Base-by-base conservation (phyloP, 805 yeast species). In the Saccharomycopsis sp. region DNA sequence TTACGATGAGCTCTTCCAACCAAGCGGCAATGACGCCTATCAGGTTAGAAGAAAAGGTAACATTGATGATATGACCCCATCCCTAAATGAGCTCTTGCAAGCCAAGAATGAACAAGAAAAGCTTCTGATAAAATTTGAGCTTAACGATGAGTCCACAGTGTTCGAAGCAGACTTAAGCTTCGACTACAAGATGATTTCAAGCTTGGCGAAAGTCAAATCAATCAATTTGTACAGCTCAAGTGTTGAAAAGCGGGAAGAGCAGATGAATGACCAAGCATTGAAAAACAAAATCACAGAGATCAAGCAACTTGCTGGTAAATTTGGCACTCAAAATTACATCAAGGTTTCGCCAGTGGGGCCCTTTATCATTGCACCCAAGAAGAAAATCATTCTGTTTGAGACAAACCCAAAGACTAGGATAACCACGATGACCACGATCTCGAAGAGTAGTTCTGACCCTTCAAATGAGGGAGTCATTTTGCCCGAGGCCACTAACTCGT, bases 1-100 rank as follows among this genome's bases (percentile, higher is more conserved):
- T 25, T 41, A 41, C 17, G 36, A 33, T n/a, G 40, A 41, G 3
- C 25, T 35, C 13, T 41, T 41, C 19, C n/a, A n/a, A n/a, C n/a
- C n/a, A n/a, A n/a, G 21, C 9, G 3, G 25, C 17, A 5, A 20
- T 22, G 10, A 9, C 5, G 19, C 13, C n/a, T 5, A 35, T 25
- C 15, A 23, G 10, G 16, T 6, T 9, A 5, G 16, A 34, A 7
- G 23, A 34, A 6, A 32, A 32, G 7, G 25, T 9, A 7, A 6
- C 9, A 32, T 32, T 32, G 6, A 31, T 6, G 20, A 33, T 5
- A 17, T 15, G 5, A 36, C 13, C 10, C 38, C 38, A 3, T 27
- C 25, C 3, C 13, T 42, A 15, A 21, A 38, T 30, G 33, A 42
- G 8, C 23, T 38, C 13, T 22, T 42, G 15, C 16, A 26, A 7